Conservation (phyloP, 169 alveolate species). For the Theileria sp. region DNA sequence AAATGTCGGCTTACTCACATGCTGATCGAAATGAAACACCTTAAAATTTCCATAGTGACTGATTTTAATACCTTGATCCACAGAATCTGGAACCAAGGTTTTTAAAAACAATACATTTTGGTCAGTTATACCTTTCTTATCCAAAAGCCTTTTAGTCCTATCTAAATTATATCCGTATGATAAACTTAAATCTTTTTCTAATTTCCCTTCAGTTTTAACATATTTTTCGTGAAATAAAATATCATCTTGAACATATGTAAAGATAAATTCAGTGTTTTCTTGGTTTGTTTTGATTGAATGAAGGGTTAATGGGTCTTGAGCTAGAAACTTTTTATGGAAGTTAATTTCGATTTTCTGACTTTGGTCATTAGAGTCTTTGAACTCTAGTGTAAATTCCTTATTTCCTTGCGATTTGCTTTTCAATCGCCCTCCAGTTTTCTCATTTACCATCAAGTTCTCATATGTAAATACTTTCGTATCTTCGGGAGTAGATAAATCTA, state of each 20-base stretch:
- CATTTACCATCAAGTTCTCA: constrained; percentile 1
- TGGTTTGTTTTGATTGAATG: constrained; percentile 9
- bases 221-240: background rate
- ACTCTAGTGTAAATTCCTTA: background rate
- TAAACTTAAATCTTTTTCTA: background rate
- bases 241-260: background rate
- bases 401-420: constrained; percentile 1
- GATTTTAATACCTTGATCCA: constrained; percentile 1
- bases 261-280: background rate
- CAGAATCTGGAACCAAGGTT: constrained; percentile 9
- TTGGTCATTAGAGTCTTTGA: background rate
- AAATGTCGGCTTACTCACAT: background rate
- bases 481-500: background rate
- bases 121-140: background rate
- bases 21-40: background rate
- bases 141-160: background rate
- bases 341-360: background rate
- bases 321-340: background rate
- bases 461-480: background rate
- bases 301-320: background rate
- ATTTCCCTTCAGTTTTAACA: background rate
- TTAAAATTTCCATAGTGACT: constrained; percentile 11
- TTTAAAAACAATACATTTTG: background rate
- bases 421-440: background rate
- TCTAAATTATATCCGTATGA: background rate